Evolutionary conservation across 306 rosid genomes (phyloP), one percentile per base, ranked within the genome.

Genomic region (Luffa aegyptiaca): DNA sequence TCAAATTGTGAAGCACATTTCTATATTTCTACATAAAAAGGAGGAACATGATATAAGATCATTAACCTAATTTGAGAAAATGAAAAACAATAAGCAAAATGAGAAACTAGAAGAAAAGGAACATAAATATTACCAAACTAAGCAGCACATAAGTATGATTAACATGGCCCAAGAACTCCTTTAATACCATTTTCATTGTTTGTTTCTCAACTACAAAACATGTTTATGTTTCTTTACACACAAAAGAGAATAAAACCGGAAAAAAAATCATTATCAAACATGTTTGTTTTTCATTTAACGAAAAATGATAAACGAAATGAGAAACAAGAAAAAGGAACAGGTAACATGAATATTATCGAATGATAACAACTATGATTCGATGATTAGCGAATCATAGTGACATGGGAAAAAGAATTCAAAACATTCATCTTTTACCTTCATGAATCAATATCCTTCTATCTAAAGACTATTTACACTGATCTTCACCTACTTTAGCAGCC

Each of bases 391-490:
- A 46, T 71, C 21, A 46, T 2, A 48, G 56, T 71, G 39, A 46
- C 52, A 6, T 12, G 77, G 77, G 18, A 1, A 71, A 48, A 45
- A 71, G 17, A 31, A 16, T 51, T 75, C 46, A 9, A 16, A 49
- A 51, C 44, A 51, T 21, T 31, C 4, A 14, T 74, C 37, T 72
- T 74, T 16, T 10, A 26, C 10, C 48, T 77, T 36, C 46, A 7
- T 52, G 44, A 33, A 14, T 17, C 16, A 77, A 65, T 59, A 17
- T 41, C 58, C 56, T 53, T 18, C 66, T 44, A 55, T 37, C 53
- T 59, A 76, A 64, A 18, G n/a, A 45, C 90, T 91, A 94, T 89
- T 10, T 85, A 92, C 98, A 94, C 81, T 85, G 97, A 83, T 84
- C 74, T 80, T 52, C 48, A 59, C 93, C 92, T 17, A 84, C 81